Percentiles rank a stretch among this genome's conserved stretches.
phyloP scores from a whole-genome alignment of 495 filamentous ascomycete species.

The Penicillium simplicissimum region DNA sequence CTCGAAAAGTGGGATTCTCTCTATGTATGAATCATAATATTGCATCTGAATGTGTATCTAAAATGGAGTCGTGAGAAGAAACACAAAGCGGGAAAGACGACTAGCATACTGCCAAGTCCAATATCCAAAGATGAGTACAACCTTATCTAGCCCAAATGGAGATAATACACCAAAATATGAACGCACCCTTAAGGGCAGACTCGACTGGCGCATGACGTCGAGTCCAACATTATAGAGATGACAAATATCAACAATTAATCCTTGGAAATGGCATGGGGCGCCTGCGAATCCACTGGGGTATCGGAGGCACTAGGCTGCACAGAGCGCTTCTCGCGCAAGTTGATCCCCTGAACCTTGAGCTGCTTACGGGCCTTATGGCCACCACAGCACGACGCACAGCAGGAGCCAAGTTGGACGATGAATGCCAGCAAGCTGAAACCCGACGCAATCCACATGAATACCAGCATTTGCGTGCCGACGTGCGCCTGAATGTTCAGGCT shows the following conservation, averaged over 20 bases:
- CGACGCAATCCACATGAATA: slow-evolving; percentile 84
- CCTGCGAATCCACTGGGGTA: background rate
- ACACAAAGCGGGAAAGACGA: background rate
- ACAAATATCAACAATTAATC: slow-evolving; percentile 11
- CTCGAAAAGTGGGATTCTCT: background rate
- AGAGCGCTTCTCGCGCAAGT: slow-evolving; percentile 25
- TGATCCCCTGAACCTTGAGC: slow-evolving; percentile 31
- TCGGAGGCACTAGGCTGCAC: background rate
- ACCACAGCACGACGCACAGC: slow-evolving; percentile 58
- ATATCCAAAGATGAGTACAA: background rate
- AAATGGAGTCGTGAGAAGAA: background rate
- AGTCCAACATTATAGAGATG: too few species aligned
- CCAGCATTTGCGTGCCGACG: slow-evolving; percentile 75
- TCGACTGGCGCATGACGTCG: background rate
- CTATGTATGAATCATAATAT: slow-evolving; percentile 1
- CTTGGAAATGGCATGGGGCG: slow-evolving; percentile 13
- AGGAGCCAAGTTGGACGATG: slow-evolving; percentile 67
- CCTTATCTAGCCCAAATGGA: background rate
- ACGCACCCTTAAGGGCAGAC: background rate
- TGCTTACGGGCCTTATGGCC: slow-evolving; percentile 44
- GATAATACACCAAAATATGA: background rate
- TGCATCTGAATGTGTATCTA: background rate
- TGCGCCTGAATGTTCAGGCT: slow-evolving; percentile 73
- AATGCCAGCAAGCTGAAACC: slow-evolving; percentile 67
- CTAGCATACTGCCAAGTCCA: slow-evolving; percentile 2